Conservation (phyloP, 2,329 filamentous ascomycete genomes). For the Cylindrodendrum hubeiense region DNA sequence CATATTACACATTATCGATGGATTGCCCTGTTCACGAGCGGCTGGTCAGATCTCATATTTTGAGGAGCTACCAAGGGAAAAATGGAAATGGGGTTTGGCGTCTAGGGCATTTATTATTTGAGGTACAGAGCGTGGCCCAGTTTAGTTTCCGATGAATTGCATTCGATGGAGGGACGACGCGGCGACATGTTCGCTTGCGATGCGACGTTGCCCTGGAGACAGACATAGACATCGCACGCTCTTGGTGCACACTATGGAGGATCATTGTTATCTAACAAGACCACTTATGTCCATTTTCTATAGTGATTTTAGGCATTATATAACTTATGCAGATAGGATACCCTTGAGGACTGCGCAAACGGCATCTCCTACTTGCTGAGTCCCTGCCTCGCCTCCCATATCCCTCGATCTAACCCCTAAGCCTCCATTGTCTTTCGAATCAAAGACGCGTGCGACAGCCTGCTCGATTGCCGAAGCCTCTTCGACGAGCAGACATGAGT, state of each 20-base stretch:
- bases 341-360: slow-evolving; percentile 34
- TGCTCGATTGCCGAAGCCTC: slow-evolving; percentile 74
- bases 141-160: neutral
- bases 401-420: slow-evolving; percentile 72
- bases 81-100: neutral
- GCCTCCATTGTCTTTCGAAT: slow-evolving; percentile 57
- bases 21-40: neutral
- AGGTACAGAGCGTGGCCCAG: neutral
- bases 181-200: neutral
- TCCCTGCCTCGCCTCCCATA: slow-evolving; percentile 73
- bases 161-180: neutral
- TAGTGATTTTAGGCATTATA: neutral
- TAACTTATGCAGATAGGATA: slow-evolving; percentile 1
- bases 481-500: slow-evolving; percentile 72
- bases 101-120: neutral
- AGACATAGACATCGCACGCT: neutral
- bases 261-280: too few species aligned
- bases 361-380: slow-evolving; percentile 76
- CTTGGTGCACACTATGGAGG: neutral
- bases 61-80: neutral
- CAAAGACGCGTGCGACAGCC: slow-evolving; percentile 73
- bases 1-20: neutral
- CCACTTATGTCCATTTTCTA: too few species aligned
- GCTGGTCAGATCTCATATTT: neutral
- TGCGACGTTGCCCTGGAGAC: neutral